Percentiles rank a stretch among this genome's conserved stretches.
Conservation (phyloP, 1,284 basidiomycete species). For the Rhodotorula sp. region DNA sequence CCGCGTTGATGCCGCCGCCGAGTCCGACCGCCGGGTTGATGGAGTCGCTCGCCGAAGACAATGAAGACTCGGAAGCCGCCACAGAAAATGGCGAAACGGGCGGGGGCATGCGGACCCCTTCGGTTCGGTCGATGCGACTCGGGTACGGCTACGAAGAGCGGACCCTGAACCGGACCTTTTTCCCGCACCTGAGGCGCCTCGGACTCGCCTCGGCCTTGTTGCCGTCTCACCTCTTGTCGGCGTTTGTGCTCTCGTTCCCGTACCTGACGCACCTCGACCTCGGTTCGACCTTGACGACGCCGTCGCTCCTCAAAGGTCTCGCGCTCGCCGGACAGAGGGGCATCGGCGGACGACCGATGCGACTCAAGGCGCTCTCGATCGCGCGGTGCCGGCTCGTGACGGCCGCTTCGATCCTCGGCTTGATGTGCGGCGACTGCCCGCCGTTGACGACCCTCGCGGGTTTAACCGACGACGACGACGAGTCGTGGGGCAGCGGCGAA, state of each 20-base stretch:
- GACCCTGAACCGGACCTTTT: slow-evolving; percentile 51
- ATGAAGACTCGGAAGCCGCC: slow-evolving; percentile 46
- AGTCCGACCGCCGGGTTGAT: neutral
- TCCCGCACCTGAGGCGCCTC: slow-evolving; percentile 77
- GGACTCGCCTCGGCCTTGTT: slow-evolving; percentile 80
- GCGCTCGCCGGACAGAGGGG: slow-evolving; percentile 57
- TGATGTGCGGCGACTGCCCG: slow-evolving; percentile 52
- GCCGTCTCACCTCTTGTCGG: slow-evolving; percentile 68
- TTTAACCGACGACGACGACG: slow-evolving; percentile 25
- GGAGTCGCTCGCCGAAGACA: slow-evolving; percentile 39
- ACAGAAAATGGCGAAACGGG: slow-evolving; percentile 36
- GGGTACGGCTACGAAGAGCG: slow-evolving; percentile 53
- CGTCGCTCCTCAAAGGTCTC: slow-evolving; percentile 70
- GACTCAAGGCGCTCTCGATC: slow-evolving; percentile 77
- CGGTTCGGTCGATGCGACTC: slow-evolving; percentile 14
- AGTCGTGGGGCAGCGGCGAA: slow-evolving; percentile 37
- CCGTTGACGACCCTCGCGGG: slow-evolving; percentile 38
- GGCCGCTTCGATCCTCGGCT: slow-evolving; percentile 70
- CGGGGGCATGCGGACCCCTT: slow-evolving; percentile 55
- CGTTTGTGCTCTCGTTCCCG: slow-evolving; percentile 81
- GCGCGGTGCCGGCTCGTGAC: slow-evolving; percentile 82
- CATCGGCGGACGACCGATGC: slow-evolving; percentile 45
- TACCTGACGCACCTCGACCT: slow-evolving; percentile 80
- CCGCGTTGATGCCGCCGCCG: slow-evolving; percentile 9
- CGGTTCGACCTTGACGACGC: slow-evolving; percentile 66